Conservation (phyloP, 2,329 filamentous ascomycete species). For the Fusarium graminum region DNA sequence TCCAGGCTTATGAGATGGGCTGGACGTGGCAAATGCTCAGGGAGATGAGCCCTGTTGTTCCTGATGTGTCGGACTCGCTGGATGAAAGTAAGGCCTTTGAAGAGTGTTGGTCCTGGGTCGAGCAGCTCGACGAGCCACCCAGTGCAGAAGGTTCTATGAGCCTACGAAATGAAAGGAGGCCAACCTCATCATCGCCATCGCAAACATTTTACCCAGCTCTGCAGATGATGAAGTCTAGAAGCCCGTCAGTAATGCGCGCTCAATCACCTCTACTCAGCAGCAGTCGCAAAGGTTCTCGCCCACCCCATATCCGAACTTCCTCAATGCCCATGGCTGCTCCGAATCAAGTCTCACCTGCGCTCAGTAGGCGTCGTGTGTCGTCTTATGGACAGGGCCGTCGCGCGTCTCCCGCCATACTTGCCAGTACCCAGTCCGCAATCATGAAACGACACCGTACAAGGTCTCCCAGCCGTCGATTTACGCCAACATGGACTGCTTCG, state of each 20-base stretch:
- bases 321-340: conserved; percentile 64
- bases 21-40: conserved; percentile 81
- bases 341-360: conserved; percentile 56
- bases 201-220: conserved; percentile 50
- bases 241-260: conserved; percentile 53
- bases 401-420: conserved; percentile 51
- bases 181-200: conserved; percentile 59
- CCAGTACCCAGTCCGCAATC: conserved; percentile 50
- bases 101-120: conserved; percentile 73
- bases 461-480: conserved; percentile 69
- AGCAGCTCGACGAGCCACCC: conserved; percentile 70
- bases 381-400: conserved; percentile 57
- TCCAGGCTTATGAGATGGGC: conserved; percentile 63
- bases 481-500: conserved; percentile 67
- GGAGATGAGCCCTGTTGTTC: conserved; percentile 69
- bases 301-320: conserved; percentile 64
- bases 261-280: conserved; percentile 58
- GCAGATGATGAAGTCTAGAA: conserved; percentile 49
- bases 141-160: conserved; percentile 60
- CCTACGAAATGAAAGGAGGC: conserved; percentile 57
- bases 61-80: conserved; percentile 55
- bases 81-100: conserved; percentile 66
- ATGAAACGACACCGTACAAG: conserved; percentile 67
- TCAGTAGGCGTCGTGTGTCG: conserved; percentile 60
- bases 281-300: conserved; percentile 59